Evolutionary conservation across 169 alveolate genomes (phyloP).

Genomic region (Plasmodium vivax): DNA sequence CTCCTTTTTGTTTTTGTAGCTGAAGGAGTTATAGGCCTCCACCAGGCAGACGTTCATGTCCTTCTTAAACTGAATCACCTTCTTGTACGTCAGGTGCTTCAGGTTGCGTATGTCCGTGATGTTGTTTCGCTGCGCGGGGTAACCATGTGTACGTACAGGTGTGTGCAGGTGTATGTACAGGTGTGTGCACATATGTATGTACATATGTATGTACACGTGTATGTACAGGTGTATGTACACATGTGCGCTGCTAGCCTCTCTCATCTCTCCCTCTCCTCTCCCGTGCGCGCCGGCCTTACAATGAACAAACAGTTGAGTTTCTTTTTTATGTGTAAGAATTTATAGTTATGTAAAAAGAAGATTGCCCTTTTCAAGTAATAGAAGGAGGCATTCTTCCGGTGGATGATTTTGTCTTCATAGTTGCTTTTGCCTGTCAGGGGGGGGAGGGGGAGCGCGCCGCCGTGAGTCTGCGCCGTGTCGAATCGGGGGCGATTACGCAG

Average conservation of each 20-base stretch:
- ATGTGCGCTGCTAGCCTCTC: background rate
- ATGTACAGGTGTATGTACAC: background rate
- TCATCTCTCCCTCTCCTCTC: background rate
- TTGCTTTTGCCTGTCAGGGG: slow-evolving; percentile 7
- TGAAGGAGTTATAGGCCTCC: slow-evolving; percentile 67
- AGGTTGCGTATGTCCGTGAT: slow-evolving; percentile 57
- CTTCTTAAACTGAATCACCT: slow-evolving; percentile 63
- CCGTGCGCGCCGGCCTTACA: slow-evolving; percentile 8
- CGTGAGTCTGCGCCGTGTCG: background rate
- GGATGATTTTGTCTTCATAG: slow-evolving; percentile 20
- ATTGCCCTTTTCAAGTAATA: slow-evolving; percentile 66
- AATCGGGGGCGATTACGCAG: background rate
- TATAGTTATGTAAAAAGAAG: slow-evolving; percentile 54
- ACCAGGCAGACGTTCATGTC: slow-evolving; percentile 46
- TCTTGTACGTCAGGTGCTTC: slow-evolving; percentile 32
- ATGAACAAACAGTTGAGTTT: slow-evolving; percentile 39
- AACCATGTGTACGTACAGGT: background rate
- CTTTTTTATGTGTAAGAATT: slow-evolving; percentile 54
- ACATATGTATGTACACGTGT: background rate
- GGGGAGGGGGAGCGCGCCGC: background rate
- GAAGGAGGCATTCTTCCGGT: slow-evolving; percentile 43
- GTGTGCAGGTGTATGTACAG: background rate
- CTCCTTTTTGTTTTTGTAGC: slow-evolving; percentile 70
- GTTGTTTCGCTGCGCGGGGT: slow-evolving; percentile 29
- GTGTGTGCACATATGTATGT: background rate